A percentile compares a stretch with the other conserved stretches of the same genome.
Evolutionary conservation across 2,329 filamentous ascomycete species (phyloP).

Genomic region (Calonectria fujianensis): DNA sequence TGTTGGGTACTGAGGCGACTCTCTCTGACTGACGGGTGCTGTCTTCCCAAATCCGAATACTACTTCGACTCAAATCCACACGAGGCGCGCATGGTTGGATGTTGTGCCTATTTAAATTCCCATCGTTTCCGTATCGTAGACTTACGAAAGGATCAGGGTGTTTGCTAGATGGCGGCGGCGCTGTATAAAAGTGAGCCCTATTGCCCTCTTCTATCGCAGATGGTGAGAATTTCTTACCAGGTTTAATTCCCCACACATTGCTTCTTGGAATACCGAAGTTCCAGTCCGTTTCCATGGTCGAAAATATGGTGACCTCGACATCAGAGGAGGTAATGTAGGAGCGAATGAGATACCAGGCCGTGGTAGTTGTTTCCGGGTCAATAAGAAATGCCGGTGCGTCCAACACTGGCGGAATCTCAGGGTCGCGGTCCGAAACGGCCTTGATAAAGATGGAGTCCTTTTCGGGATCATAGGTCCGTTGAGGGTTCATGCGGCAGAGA

Average conservation of each 20-base stretch:
- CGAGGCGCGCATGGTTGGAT: background rate
- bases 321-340: constrained; percentile 43
- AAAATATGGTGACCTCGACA: constrained; percentile 37
- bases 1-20: background rate
- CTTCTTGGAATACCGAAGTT: constrained; percentile 34
- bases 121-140: background rate
- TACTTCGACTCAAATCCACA: background rate
- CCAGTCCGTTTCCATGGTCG: constrained; percentile 45
- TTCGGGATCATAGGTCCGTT: background rate
- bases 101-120: background rate
- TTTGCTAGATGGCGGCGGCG: background rate
- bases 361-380: constrained; percentile 38
- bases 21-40: too few species aligned
- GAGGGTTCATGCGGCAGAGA: background rate
- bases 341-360: constrained; percentile 53
- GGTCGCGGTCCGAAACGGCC: constrained; percentile 25
- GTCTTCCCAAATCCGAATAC: background rate
- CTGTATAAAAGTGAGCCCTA: background rate
- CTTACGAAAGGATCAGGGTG: background rate
- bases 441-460: constrained; percentile 44
- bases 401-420: background rate
- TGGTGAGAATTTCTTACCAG: background rate
- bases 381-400: constrained; percentile 47
- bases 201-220: background rate
- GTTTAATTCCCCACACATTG: constrained; percentile 50